phyloP scores from a whole-genome alignment of 2,329 filamentous ascomycete genomes.

The Colletotrichum truncatum region DNA sequence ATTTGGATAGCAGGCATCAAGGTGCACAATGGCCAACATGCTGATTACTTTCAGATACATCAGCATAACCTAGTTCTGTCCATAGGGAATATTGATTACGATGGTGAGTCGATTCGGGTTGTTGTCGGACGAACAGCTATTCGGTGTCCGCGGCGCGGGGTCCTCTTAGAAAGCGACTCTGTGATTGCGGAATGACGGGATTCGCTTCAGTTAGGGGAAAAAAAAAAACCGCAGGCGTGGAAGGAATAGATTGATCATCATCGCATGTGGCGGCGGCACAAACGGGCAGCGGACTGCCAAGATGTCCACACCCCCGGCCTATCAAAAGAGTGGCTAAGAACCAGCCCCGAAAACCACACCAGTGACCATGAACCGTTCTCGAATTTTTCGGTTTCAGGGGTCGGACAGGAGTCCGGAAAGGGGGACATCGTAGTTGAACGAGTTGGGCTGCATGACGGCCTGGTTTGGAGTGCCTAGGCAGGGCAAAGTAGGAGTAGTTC shows the following conservation, averaged over 20 bases:
- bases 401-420: conserved; percentile 16
- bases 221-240: conserved; percentile 1
- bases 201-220: no score
- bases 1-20: conserved; percentile 1
- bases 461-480: conserved; percentile 7
- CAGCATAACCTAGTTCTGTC: neutral
- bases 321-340: neutral
- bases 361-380: conserved; percentile 2
- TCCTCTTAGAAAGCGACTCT: neutral
- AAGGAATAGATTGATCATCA: conserved; percentile 9
- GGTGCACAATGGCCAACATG: neutral
- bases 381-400: conserved; percentile 19
- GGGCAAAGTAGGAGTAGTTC: neutral
- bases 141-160: conserved; percentile 14
- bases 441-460: conserved; percentile 7
- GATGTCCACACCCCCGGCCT: neutral
- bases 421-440: conserved; percentile 10
- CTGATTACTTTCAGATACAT: neutral
- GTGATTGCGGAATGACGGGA: conserved; percentile 14
- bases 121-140: conserved; percentile 4
- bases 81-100: neutral
- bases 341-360: conserved; percentile 3
- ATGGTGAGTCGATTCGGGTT: conserved; percentile 1
- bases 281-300: conserved; percentile 12
- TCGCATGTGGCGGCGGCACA: neutral